Evolutionary conservation across 2,329 filamentous ascomycete genomes (phyloP), one percentile per base, ranked within the genome.

Genomic region (Ophiognomonia clavigignenti-juglandacearum): DNA sequence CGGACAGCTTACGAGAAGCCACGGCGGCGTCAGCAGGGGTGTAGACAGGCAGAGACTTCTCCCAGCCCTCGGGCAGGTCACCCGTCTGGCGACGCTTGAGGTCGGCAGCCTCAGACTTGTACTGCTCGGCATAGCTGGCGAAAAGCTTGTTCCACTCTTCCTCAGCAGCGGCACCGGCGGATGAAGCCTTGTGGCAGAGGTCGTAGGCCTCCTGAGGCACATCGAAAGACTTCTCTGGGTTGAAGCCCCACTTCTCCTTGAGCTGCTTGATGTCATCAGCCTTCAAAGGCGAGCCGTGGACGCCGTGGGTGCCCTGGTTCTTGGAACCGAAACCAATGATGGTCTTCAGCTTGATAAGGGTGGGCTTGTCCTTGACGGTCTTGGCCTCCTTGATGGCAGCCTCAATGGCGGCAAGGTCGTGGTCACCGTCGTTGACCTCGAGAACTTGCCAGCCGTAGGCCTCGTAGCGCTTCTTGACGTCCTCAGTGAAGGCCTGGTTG

Each of bases 131-230:
- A 74, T 98, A 98, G 74, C 91, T 90, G 71, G 87, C 78, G 61
- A 97, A 82, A 51, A 96, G 80, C 73, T 89, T 77, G 74, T 96
- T 95, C 93, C 93, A 98, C 77, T 96, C 88, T 69, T 89, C 73
- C 77, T 98, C 92, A 57, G 80, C 81, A 53, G 90, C 89, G 53
- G 92, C 91, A 66, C 93, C 93, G 64, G 91, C 83, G 46, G 88
- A 75, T 45, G 86, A 82, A 68, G 88, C 86, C 81, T 93, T 86
- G 78, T 82, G 71, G 75, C 96, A 96, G 61, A 82, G 64, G 64
- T 97, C 91, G 71, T 96, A 95, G 59, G 98, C 92, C 71, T 93
- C 80, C 75, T 96, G 88, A 64, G 93, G 88, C 52, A 98, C 92
- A 57, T 82, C 86, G 67, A 98, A 98, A 68, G 76, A 85, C 82